Base-by-base conservation (phyloP, 164 flowering plant species). In the Litsea cubeba region DNA sequence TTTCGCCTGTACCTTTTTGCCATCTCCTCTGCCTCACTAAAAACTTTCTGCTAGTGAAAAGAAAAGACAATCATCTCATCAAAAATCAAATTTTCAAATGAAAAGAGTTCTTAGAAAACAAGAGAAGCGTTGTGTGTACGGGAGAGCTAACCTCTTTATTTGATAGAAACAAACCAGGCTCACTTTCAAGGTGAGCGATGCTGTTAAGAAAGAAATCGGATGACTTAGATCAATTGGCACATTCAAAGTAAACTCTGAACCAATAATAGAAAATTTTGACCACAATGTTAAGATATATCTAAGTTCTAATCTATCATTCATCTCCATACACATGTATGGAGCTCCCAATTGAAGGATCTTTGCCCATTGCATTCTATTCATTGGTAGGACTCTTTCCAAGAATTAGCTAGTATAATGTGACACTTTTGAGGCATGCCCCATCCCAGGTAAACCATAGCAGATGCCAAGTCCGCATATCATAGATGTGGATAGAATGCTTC, bases 121-220 rank as follows among this genome's bases (percentile, higher is more conserved):
- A 25, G n/a, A 25, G n/a, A 15, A 68, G 18, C 5, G 20, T 20
- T 18, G 20, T 23, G 14, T 6, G 50, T 46, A 20, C 17, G 0
- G 20, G n/a, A 28, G 69, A 30, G 26, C n/a, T 15, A 50, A 93
- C 99, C 97, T 93, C 91, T 82, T 84, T 95, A 84, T 95, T 79
- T 72, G 91, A 84, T 65, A 89, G 10, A 80, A 95, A 89, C 46
- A 95, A 78, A 35, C 98, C 99, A 50, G 99, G 97, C 80, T 91
- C 95, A 77, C 96, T 93, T 82, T 95, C 98, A 35, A 93, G 91
- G 10, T 88, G 94, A 14, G 91, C 93, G 78, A 80, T 90, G 77
- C 99, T 95, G 90, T 80, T 5, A 8, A 40, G 46, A 40, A 40
- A 40, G 46, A 40, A 40, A 40, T 40, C 2, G 10, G 46, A 40